A percentile compares a stretch with the other conserved stretches of the same genome.
Evolutionary conservation across 2,329 filamentous ascomycete genomes (phyloP).

Genomic region (Nakataea oryzae): DNA sequence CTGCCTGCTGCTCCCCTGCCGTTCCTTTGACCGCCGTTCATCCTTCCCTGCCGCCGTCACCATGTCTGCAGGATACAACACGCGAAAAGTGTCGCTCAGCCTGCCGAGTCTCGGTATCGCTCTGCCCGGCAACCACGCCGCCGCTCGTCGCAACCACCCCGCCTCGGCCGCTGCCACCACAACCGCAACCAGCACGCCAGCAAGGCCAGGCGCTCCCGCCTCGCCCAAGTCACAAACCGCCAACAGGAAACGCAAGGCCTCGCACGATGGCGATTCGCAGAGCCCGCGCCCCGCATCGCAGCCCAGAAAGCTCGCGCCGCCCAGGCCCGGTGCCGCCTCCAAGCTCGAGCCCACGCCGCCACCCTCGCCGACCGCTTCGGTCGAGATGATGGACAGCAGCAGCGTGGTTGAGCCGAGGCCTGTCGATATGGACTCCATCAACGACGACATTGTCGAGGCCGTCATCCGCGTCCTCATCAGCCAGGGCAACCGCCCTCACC

Average conservation of each 20-base stretch:
- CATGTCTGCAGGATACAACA: slow-evolving; percentile 2
- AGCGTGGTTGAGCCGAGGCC: slow-evolving; percentile 27
- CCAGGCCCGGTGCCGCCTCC: slow-evolving; percentile 10
- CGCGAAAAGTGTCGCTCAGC: slow-evolving; percentile 53
- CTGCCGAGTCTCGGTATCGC: slow-evolving; percentile 89
- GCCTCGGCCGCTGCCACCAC: slow-evolving; percentile 16
- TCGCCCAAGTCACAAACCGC: slow-evolving; percentile 21
- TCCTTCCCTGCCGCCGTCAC: background rate
- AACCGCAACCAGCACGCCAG: slow-evolving; percentile 8
- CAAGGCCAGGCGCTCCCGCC: slow-evolving; percentile 15
- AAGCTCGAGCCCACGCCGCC: slow-evolving; percentile 68
- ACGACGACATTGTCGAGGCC: slow-evolving; percentile 89
- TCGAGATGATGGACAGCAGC: slow-evolving; percentile 29
- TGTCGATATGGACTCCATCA: slow-evolving; percentile 73
- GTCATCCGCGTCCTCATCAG: slow-evolving; percentile 82
- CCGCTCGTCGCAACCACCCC: slow-evolving; percentile 17
- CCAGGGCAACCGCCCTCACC: slow-evolving; percentile 82
- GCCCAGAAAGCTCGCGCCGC: slow-evolving; percentile 17
- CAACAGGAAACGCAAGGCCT: slow-evolving; percentile 67
- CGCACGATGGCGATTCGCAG: slow-evolving; percentile 44
- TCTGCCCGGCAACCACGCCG: slow-evolving; percentile 52
- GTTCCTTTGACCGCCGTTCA: background rate
- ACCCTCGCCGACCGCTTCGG: slow-evolving; percentile 52
- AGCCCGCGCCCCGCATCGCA: slow-evolving; percentile 14
- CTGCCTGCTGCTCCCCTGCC: background rate